Conservation (phyloP, 768 basidiomycete genomes). For the Gloeophyllum trabeum region DNA sequence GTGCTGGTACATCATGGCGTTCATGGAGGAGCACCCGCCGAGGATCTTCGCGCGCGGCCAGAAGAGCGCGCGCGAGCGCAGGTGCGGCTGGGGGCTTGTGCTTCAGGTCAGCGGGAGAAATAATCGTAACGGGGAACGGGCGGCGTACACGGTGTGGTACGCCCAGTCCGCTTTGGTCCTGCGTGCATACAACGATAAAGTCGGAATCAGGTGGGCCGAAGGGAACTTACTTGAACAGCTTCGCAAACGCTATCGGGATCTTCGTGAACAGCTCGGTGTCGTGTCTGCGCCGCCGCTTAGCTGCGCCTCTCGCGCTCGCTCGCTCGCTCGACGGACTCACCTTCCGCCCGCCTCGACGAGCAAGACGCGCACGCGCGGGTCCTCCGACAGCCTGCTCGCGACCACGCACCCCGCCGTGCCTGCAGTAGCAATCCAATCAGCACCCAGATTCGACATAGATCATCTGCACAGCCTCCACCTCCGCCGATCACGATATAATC, state of each 20-base stretch:
- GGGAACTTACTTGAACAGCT: neutral
- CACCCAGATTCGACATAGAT: neutral
- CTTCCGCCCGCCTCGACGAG: constrained; percentile 52
- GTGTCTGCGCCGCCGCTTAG: neutral
- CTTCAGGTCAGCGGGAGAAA: neutral
- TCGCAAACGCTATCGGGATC: neutral
- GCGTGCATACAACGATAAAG: neutral
- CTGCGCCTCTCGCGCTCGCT: neutral
- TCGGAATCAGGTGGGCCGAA: neutral
- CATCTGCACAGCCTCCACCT: neutral
- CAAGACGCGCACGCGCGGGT: constrained; percentile 39
- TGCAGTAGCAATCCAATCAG: constrained; percentile 10
- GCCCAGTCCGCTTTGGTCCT: neutral
- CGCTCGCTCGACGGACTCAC: constrained; percentile 24
- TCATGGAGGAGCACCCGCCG: constrained; percentile 64
- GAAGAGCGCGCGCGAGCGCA: neutral
- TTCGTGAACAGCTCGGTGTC: neutral
- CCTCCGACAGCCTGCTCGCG: constrained; percentile 45
- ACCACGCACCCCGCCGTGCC: constrained; percentile 55
- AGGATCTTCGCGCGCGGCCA: constrained; percentile 38
- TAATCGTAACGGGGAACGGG: neutral
- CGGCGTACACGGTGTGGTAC: neutral
- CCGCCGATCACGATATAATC: constrained; percentile 6
- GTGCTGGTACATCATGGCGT: constrained; percentile 50
- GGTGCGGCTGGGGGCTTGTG: constrained; percentile 3